Evolutionary conservation across 257 asterid species (phyloP), one percentile per base, ranked within the genome.

Genomic region (Forsythia suspensa): DNA sequence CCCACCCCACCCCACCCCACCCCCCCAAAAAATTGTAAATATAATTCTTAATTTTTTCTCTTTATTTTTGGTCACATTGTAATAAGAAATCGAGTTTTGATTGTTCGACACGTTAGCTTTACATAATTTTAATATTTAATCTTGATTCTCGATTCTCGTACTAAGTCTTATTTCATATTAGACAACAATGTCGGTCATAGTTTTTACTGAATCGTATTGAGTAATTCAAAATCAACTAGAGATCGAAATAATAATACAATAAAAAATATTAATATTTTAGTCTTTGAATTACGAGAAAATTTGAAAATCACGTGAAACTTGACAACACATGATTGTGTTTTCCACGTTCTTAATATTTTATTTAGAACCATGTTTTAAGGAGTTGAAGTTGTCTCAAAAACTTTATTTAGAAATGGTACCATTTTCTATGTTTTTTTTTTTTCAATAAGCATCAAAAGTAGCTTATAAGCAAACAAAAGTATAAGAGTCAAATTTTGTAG

Each of bases 381-480:
- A 79, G 61, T 7, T 79, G 59, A 34, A 72, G 55, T 36, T 36
- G 69, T 37, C 75, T 0, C 75, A 10, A 34, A 3, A 16, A 42
- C 44, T 68, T 46, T n/a, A 41, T 39, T 29, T 65, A 65, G 3
- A 66, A 69, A 34, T 65, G 36, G 43, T 15, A 76, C 61, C 8
- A 16, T 4, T 46, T 41, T 16, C 70, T 4, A 43, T 8, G 39
- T 10, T 73, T 79, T 55, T 68, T 36, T 51, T 63, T 73, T n/a
- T 48, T 39, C 78, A 63, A 79, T 46, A 65, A 79, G 82, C 78
- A 73, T 79, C 82, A 34, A 77, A 21, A 41, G 77, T 72, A 52
- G 42, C 71, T 40, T 37, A 55, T 9, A 77, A 77, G 61, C 55
- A 71, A 59, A 59, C 72, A 57, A 71, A 79, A 21, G 37, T 36